Percentiles rank a stretch among this genome's conserved stretches.
Conservation (phyloP, 495 filamentous ascomycete genomes). For the Thermothielavioides terrestris region DNA sequence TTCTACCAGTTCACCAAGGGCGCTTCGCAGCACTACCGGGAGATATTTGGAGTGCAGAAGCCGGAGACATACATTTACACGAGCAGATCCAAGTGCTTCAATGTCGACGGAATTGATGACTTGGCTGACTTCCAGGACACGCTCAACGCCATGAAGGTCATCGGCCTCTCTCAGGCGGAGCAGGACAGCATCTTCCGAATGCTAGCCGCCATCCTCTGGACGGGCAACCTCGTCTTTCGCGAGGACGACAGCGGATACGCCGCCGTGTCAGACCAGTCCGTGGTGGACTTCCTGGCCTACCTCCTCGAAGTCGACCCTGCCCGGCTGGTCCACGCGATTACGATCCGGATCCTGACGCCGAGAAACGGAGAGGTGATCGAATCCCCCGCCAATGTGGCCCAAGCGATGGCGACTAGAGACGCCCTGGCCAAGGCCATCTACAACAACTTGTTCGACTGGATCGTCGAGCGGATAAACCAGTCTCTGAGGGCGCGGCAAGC, state of each 20-base stretch:
- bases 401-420: constrained; percentile 89
- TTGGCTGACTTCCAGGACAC: constrained; percentile 85
- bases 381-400: constrained; percentile 79
- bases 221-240: constrained; percentile 81
- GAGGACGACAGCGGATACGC: constrained; percentile 90
- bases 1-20: constrained; percentile 99
- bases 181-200: constrained; percentile 97
- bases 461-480: constrained; percentile 83
- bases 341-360: constrained; percentile 82
- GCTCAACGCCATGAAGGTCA: constrained; percentile 86
- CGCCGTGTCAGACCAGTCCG: constrained; percentile 72
- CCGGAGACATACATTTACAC: constrained; percentile 95
- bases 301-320: constrained; percentile 78
- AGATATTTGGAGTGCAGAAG: constrained; percentile 78
- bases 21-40: constrained; percentile 74
- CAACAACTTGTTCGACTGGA: constrained; percentile 98
- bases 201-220: constrained; percentile 87
- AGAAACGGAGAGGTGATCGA: constrained; percentile 81
- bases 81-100: constrained; percentile 83
- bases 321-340: constrained; percentile 80
- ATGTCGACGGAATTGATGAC: constrained; percentile 92
- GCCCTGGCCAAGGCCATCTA: constrained; percentile 93
- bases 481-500: constrained; percentile 74
- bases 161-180: constrained; percentile 79
- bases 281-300: constrained; percentile 90